Evolutionary conservation across 495 filamentous ascomycete genomes (phyloP).

Genomic region (Cercophora samala): DNA sequence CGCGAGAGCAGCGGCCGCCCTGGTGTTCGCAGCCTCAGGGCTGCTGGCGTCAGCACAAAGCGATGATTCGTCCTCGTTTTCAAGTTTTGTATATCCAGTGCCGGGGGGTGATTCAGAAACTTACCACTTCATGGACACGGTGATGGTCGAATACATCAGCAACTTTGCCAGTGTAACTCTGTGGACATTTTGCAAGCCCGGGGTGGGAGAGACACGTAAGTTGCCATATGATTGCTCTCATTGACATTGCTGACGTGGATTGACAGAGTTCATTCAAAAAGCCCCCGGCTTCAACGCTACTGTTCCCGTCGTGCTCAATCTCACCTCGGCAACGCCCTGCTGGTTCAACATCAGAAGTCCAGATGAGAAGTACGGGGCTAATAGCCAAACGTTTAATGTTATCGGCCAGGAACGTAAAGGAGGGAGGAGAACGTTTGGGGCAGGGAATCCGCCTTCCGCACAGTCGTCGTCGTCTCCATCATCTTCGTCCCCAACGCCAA

Average conservation of each 20-base stretch:
- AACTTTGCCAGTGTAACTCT: not conserved
- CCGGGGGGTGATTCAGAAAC: not conserved
- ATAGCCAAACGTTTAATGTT: conserved; percentile 5
- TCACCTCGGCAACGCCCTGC: conserved; percentile 9
- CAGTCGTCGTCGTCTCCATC: not conserved
- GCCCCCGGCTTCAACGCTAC: conserved; percentile 9
- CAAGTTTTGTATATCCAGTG: not conserved
- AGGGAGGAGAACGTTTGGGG: conserved; percentile 3
- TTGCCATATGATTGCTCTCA: not conserved
- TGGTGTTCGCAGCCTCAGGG: not conserved
- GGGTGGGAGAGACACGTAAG: not conserved
- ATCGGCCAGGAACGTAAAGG: conserved; percentile 7
- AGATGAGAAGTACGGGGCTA: not conserved
- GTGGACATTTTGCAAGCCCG: conserved; percentile 13
- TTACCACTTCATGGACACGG: conserved; percentile 16
- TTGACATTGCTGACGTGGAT: not conserved
- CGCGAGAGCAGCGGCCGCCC: not conserved
- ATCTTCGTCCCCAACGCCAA: not conserved
- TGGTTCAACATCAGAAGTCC: conserved; percentile 15
- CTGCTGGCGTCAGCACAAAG: not conserved
- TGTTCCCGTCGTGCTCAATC: conserved; percentile 13
- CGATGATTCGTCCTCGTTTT: not conserved
- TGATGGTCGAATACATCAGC: conserved; percentile 13
- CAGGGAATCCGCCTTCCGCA: not conserved
- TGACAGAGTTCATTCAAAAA: conserved; percentile 5